Percentiles rank a stretch among this genome's conserved stretches.
Evolutionary conservation across 1,139 yeast species (phyloP).

Genomic region (Groenewaldozyma auringiensis): DNA sequence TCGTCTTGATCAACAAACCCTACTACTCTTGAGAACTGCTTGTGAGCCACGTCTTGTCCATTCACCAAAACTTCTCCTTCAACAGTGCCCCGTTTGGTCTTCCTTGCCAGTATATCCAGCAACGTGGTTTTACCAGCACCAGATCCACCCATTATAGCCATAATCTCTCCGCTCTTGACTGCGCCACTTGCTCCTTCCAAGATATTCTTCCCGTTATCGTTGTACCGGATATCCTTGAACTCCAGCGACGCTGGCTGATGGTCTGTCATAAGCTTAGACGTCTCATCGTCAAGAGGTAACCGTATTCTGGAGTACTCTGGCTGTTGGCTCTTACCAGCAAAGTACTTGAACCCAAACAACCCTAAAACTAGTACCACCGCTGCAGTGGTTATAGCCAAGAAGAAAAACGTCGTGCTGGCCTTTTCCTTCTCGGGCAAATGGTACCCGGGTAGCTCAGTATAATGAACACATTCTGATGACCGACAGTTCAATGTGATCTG

Average conservation of each 20-base stretch:
- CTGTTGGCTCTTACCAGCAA: slow-evolving; percentile 24
- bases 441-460: slow-evolving; percentile 89
- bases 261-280: slow-evolving; percentile 35
- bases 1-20: slow-evolving; percentile 99
- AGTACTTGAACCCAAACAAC: slow-evolving; percentile 37
- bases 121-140: slow-evolving; percentile 97
- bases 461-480: slow-evolving; percentile 88
- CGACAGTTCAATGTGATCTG: slow-evolving; percentile 70
- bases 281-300: slow-evolving; percentile 32
- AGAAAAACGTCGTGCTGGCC: slow-evolving; percentile 42
- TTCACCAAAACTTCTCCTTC: slow-evolving; percentile 65
- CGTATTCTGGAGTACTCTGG: slow-evolving; percentile 20
- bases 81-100: slow-evolving; percentile 66
- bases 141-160: slow-evolving; percentile 97
- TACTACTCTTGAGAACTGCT: slow-evolving; percentile 56
- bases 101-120: slow-evolving; percentile 81
- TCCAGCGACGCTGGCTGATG: slow-evolving; percentile 72
- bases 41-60: slow-evolving; percentile 39
- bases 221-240: slow-evolving; percentile 63
- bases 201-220: slow-evolving; percentile 47
- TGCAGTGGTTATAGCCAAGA: slow-evolving; percentile 46
- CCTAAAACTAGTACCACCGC: slow-evolving; percentile 31
- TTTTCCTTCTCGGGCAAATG: slow-evolving; percentile 49
- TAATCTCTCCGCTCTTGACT: slow-evolving; percentile 77
- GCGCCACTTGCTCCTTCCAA: slow-evolving; percentile 61